Evolutionary conservation across 2,329 filamentous ascomycete genomes (phyloP).

Genomic region (Hypoxylon sp.): DNA sequence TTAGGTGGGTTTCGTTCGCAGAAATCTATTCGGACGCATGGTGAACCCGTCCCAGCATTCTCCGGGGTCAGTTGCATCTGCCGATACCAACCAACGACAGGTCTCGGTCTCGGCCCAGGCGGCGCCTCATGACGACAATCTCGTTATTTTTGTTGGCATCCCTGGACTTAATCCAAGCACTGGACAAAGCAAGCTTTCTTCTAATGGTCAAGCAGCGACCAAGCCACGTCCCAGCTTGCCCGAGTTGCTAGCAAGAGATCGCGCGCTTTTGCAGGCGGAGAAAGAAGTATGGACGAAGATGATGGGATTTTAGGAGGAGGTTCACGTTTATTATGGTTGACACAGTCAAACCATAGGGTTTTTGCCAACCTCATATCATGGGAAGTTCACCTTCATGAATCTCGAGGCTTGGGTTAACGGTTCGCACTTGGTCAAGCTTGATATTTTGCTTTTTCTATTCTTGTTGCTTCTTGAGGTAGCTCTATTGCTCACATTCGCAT

Average conservation of each 20-base stretch:
- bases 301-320: constrained; percentile 32
- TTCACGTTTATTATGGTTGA: background rate
- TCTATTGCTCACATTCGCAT: background rate
- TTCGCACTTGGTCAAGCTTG: background rate
- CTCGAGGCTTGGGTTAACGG: background rate
- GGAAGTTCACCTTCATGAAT: background rate
- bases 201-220: background rate
- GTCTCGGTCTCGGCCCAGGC: background rate
- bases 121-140: background rate
- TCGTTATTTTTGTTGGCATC: constrained; percentile 31
- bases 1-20: constrained; percentile 28
- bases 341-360: background rate
- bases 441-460: background rate
- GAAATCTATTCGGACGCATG: constrained; percentile 4
- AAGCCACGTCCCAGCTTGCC: constrained; percentile 2
- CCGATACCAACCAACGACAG: background rate
- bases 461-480: background rate
- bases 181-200: background rate
- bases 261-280: constrained; percentile 29
- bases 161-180: background rate
- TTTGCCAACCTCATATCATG: background rate
- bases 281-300: constrained; percentile 32
- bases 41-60: background rate
- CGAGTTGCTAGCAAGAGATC: constrained; percentile 18
- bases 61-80: background rate